Evolutionary conservation across 2,329 filamentous ascomycete species (phyloP).

Genomic region (Nemania abortiva): DNA sequence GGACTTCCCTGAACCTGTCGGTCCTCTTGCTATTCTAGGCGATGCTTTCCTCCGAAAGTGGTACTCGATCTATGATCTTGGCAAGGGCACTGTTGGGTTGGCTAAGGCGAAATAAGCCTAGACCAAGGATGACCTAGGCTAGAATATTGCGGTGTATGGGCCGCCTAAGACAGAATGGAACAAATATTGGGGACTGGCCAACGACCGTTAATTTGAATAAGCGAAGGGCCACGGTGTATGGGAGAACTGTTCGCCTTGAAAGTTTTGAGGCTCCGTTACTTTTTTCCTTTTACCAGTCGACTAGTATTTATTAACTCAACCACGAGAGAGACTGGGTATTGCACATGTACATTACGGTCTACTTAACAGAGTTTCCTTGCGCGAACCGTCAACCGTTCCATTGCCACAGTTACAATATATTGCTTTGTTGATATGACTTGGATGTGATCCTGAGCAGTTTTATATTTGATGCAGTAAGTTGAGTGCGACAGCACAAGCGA

Average conservation of each 20-base stretch:
- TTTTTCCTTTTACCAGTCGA: slow-evolving; percentile 19
- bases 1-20: slow-evolving; percentile 88
- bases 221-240: neutral
- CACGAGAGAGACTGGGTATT: slow-evolving; percentile 16
- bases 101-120: slow-evolving; percentile 76
- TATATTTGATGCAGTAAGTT: too few species aligned
- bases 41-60: slow-evolving; percentile 86
- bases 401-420: too few species aligned
- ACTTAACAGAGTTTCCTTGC: slow-evolving; percentile 25
- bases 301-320: slow-evolving; percentile 2
- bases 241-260: neutral
- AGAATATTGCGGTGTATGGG: neutral
- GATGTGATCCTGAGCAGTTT: too few species aligned
- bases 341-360: slow-evolving; percentile 34
- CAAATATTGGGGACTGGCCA: neutral
- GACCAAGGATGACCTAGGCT: neutral
- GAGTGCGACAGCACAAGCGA: too few species aligned
- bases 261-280: neutral
- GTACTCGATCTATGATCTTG: slow-evolving; percentile 97
- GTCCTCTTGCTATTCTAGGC: slow-evolving; percentile 93
- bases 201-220: slow-evolving; percentile 12
- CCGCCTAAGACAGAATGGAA: slow-evolving; percentile 16
- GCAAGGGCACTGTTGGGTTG: slow-evolving; percentile 87
- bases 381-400: neutral
- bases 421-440: too few species aligned